Percentiles rank a stretch among this genome's conserved stretches.
Conservation (phyloP, 2,329 filamentous ascomycete species). For the Cadophora sp. region DNA sequence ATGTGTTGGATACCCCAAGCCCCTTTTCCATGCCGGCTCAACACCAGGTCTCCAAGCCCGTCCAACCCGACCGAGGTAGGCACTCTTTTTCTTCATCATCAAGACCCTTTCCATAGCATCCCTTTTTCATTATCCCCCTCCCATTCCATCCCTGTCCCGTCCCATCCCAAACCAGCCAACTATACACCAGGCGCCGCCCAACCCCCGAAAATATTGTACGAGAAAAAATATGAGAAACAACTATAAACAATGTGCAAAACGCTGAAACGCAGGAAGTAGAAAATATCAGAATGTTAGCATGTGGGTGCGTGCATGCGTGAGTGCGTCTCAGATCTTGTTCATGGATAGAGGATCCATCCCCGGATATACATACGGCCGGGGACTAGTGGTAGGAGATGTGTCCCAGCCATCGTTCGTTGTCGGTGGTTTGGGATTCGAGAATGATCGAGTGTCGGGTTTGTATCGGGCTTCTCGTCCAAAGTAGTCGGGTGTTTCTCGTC, state of each 20-base stretch:
- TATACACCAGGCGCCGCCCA: constrained; percentile 24
- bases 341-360: constrained; percentile 42
- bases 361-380: constrained; percentile 29
- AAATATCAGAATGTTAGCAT: constrained; percentile 14
- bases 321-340: constrained; percentile 41
- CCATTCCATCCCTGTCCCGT: constrained; percentile 10
- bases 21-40: background rate
- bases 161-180: constrained; percentile 14
- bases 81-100: constrained; percentile 3
- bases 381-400: constrained; percentile 36
- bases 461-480: constrained; percentile 55
- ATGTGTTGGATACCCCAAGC: background rate
- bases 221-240: constrained; percentile 19
- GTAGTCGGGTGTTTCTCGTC: constrained; percentile 46
- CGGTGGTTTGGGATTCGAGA: constrained; percentile 54
- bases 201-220: constrained; percentile 8
- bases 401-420: constrained; percentile 36
- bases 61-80: background rate
- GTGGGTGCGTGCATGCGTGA: background rate
- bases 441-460: constrained; percentile 54
- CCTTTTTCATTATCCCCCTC: constrained; percentile 15
- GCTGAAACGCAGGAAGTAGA: constrained; percentile 34
- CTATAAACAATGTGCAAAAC: constrained; percentile 33
- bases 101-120: background rate
- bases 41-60: background rate